Evolutionary conservation across 2,329 filamentous ascomycete genomes (phyloP), one percentile per base, ranked within the genome.

Genomic region (Xylariaceae sp.): DNA sequence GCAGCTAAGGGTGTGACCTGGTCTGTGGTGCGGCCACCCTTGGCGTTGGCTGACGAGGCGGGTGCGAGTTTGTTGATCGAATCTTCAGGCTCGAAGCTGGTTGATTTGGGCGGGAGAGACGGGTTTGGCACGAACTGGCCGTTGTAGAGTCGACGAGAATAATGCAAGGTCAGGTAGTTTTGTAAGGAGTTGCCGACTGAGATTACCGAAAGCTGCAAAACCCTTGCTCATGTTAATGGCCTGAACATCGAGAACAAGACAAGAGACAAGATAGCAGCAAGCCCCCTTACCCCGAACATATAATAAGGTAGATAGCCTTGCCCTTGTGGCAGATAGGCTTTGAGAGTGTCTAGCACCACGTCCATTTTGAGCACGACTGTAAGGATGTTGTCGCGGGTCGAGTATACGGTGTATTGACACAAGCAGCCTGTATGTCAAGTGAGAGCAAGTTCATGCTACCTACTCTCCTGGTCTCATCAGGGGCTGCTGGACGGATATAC

Each of bases 121-220:
- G 62, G 43, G 66, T 76, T 77, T 37, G 66, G 62, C 14, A 79
- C 64, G 53, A 78, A 79, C 47, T 66, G 66, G 44, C 80, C 80
- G 52, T 83, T 78, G 71, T 97, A 98, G 57, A 97, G 78, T 61
- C 87, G 83, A n/a, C 82, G 79, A 6, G 88, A 88, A 67, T 86
- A 94, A 61, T 81, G 73, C 3, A 89, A 73, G 13, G 88, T 94
- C 24, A 69, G 56, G 66, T 94, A 94, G 59, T 85, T 80, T 70
- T 96, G 89, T 32, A 94, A 60, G 24, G 81, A 84, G 71, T 98
- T 98, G 55, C 78, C 83, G 43, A 92, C 72, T 19, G 90, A 88
- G 41, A 94, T 76, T 40, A 88, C 59, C 40, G 88, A 88, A 59
- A 94, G 76, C 90, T 96, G 49, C 17, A 34, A 3, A 24, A 11